Percentiles rank a stretch among this genome's conserved stretches.
Evolutionary conservation across 2,329 filamentous ascomycete genomes (phyloP).

Genomic region (Alternaria alternata): DNA sequence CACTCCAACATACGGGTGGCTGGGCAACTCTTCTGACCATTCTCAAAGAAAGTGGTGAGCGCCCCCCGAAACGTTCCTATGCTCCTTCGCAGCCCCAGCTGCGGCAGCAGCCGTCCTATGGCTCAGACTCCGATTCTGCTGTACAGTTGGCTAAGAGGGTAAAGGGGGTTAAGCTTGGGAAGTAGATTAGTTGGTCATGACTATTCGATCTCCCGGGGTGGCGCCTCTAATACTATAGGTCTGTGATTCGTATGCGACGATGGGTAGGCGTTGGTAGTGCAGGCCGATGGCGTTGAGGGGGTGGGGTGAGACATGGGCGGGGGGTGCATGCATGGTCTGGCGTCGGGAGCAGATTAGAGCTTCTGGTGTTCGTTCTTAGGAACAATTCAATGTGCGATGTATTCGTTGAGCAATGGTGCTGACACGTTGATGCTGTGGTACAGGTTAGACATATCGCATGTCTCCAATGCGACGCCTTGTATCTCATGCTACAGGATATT

Average conservation of each 20-base stretch:
- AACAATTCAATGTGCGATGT: slow-evolving; percentile 15
- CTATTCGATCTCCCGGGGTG: slow-evolving; percentile 23
- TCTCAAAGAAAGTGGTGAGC: slow-evolving; percentile 96
- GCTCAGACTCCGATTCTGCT: slow-evolving; percentile 63
- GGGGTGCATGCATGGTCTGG: slow-evolving; percentile 15
- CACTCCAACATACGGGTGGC: slow-evolving; percentile 84
- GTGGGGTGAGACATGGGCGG: neutral
- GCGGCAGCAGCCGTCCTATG: slow-evolving; percentile 34
- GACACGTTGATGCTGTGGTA: neutral
- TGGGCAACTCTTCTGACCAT: slow-evolving; percentile 96
- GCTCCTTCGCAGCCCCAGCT: slow-evolving; percentile 34
- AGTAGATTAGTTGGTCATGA: slow-evolving; percentile 24
- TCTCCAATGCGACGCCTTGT: neutral
- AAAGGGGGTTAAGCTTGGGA: slow-evolving; percentile 66
- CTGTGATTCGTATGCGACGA: slow-evolving; percentile 23
- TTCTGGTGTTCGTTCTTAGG: neutral
- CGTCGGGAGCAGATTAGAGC: slow-evolving; percentile 1
- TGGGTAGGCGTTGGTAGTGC: neutral
- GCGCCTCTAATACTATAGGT: slow-evolving; percentile 31
- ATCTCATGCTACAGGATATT: neutral
- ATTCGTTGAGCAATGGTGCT: neutral
- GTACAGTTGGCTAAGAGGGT: slow-evolving; percentile 71
- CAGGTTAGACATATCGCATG: neutral
- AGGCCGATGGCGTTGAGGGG: neutral
- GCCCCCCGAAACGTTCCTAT: slow-evolving; percentile 75